Conservation (phyloP, 2,329 filamentous ascomycete genomes). For the Exophiala aquamarina region DNA sequence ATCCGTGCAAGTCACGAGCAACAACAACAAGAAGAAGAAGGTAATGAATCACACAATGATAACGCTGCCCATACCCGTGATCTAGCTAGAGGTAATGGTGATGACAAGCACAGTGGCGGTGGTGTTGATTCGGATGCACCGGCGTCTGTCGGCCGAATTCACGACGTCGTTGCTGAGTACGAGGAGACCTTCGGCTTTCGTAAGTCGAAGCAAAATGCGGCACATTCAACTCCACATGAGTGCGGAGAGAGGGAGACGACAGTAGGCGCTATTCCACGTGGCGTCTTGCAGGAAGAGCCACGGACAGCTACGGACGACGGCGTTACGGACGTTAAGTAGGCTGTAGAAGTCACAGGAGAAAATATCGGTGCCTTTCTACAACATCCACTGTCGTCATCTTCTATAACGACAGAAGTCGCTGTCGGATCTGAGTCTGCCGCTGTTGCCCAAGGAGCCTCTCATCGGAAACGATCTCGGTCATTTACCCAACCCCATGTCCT, state of each 20-base stretch:
- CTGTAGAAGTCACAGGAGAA: conserved; percentile 3
- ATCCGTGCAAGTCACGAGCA: background rate
- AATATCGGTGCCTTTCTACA: conserved; percentile 2
- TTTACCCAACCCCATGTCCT: conserved; percentile 5
- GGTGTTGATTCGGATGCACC: conserved; percentile 10
- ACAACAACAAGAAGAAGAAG: background rate
- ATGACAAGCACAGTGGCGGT: conserved; percentile 4
- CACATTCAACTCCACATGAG: conserved; percentile 1
- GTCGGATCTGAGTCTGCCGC: conserved; percentile 1
- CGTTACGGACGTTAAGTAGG: conserved; percentile 5
- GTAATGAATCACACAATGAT: conserved; percentile 5
- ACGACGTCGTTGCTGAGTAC: background rate
- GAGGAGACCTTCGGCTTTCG: conserved; percentile 8
- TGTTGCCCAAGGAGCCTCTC: conserved; percentile 1
- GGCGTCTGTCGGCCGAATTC: conserved; percentile 4
- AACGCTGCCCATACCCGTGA: conserved; percentile 8
- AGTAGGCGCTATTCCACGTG: conserved; percentile 7
- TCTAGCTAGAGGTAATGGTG: conserved; percentile 5
- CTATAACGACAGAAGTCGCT: conserved; percentile 1
- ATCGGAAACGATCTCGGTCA: conserved; percentile 10
- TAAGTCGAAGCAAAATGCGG: conserved; percentile 2
- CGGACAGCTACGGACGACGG: conserved; percentile 2
- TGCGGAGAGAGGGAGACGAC: background rate
- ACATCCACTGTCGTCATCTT: conserved; percentile 2
- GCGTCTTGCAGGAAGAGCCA: conserved; percentile 1